These are phyloP conservation scores for Puccinia polysora DNA, from an alignment of 1,284 basidiomycete genomes.

Conservation along the genomic window DNA sequence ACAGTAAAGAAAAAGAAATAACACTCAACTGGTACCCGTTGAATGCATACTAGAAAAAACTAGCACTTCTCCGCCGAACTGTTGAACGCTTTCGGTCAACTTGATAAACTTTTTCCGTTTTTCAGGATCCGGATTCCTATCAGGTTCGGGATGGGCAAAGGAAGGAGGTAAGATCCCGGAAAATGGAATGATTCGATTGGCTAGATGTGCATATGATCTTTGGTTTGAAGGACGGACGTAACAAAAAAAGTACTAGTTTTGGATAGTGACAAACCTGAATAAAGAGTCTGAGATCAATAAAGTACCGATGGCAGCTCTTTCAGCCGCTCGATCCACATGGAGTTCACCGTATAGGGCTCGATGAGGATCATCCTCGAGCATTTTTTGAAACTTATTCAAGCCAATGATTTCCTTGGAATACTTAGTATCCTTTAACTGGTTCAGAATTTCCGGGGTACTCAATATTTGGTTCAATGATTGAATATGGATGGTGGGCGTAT, in stretches of 20 bases:
- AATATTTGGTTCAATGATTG: conserved; percentile 92
- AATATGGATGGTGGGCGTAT: conserved; percentile 87
- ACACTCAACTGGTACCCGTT: conserved; percentile 61
- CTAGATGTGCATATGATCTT: neutral
- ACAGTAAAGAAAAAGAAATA: no score
- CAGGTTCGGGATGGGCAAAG: neutral
- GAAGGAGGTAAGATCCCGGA: neutral
- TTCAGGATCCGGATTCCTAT: conserved; percentile 47
- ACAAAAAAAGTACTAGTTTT: neutral
- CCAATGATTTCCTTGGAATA: conserved; percentile 90
- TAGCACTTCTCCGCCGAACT: conserved; percentile 83
- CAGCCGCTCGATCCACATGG: conserved; percentile 83
- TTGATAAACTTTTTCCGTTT: conserved; percentile 66
- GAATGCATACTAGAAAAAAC: conserved; percentile 99
- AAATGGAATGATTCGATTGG: neutral
- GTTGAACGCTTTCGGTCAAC: conserved; percentile 81
- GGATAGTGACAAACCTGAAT: no score
- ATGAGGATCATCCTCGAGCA: conserved; percentile 87
- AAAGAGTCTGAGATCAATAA: conserved; percentile 91
- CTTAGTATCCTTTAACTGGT: conserved; percentile 89
- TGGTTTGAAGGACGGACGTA: neutral
- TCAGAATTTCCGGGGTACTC: conserved; percentile 59
- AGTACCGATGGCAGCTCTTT: conserved; percentile 88
- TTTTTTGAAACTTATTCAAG: conserved; percentile 67
- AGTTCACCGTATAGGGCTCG: conserved; percentile 97